Evolutionary conservation across 2,329 filamentous ascomycete genomes (phyloP), one percentile per base, ranked within the genome.

Genomic region (Didymella exigua): DNA sequence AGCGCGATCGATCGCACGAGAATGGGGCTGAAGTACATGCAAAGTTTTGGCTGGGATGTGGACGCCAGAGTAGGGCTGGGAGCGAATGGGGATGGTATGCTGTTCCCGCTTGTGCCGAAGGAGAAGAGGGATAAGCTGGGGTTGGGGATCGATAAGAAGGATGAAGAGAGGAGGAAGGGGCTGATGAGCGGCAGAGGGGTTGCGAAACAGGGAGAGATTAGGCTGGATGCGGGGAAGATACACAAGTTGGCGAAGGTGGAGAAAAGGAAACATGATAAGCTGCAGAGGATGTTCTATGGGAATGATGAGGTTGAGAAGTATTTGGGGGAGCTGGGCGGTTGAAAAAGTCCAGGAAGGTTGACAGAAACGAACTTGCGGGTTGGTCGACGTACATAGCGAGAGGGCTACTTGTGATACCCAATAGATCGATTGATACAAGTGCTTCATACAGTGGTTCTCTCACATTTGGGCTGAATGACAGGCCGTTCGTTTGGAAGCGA

Each of bases 221-320:
- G 78, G 64, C 72, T 91, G 55, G 88, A 89, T 73, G 88, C 89
- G n/a, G 90, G 88, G 65, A 84, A 89, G 73, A 80, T 88, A 33
- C 82, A 85, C 64, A 86, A 84, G 70, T 75, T 82, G 68, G 85
- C 85, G 2, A 76, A 79, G 37, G 84, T 86, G 59, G 86, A 88
- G 53, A 87, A 81, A 75, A 85, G 77, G 70, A 86, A 80, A 58
- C 80, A 82, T 16, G 84, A 89, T 56, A 85, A 77, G 66, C 72
- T 96, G 55, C 82, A 86, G 60, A 81, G 85, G 63, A 81, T 90
- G 76, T 89, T 96, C 59, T 93, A 90, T 74, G 82, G 84, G 18
- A 87, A 84, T 61, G 83, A 89, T n/a, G 89, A 93, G 61, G 78
- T 96, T 49, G 85, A 92, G 66, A 85, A 82, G 68, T 95, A 96